Evolutionary conservation across 352 stramenopile species (phyloP).

Genomic region (Globisporangium megalacanthum): DNA sequence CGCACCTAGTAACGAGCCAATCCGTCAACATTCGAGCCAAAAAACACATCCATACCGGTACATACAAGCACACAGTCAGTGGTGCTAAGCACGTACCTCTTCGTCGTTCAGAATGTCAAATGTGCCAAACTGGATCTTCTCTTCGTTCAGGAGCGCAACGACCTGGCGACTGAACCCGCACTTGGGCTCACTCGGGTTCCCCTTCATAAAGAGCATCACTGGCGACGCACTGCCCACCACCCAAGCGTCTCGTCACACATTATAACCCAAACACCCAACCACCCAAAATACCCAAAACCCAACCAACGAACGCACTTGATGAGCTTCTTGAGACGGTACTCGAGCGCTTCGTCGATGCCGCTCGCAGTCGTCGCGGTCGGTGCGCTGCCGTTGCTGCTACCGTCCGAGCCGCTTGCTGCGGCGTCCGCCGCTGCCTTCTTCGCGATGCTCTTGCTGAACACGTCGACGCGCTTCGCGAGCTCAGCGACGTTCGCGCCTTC

Average conservation of each 20-base stretch:
- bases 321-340: constrained; percentile 79
- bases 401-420: constrained; percentile 13
- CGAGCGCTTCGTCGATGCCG: constrained; percentile 53
- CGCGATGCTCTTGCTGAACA: constrained; percentile 76
- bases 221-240: constrained; percentile 44
- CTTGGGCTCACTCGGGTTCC: constrained; percentile 90
- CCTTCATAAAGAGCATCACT: constrained; percentile 99
- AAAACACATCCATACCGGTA: too few species aligned
- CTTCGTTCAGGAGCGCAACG: constrained; percentile 90
- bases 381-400: constrained; percentile 8
- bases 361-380: constrained; percentile 16
- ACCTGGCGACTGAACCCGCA: constrained; percentile 96
- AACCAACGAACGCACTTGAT: constrained; percentile 36
- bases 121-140: constrained; percentile 91
- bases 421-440: constrained; percentile 39
- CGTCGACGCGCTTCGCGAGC: constrained; percentile 79
- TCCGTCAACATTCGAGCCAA: neutral
- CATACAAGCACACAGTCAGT: too few species aligned
- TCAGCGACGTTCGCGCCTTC: constrained; percentile 81
- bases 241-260: neutral
- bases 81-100: constrained; percentile 35
- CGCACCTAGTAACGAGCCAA: constrained; percentile 59
- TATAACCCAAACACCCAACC: neutral
- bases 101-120: constrained; percentile 98
- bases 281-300: neutral